Base-by-base conservation (phyloP, 371 early-diverging fungal species). In the Smittium mucronatum region DNA sequence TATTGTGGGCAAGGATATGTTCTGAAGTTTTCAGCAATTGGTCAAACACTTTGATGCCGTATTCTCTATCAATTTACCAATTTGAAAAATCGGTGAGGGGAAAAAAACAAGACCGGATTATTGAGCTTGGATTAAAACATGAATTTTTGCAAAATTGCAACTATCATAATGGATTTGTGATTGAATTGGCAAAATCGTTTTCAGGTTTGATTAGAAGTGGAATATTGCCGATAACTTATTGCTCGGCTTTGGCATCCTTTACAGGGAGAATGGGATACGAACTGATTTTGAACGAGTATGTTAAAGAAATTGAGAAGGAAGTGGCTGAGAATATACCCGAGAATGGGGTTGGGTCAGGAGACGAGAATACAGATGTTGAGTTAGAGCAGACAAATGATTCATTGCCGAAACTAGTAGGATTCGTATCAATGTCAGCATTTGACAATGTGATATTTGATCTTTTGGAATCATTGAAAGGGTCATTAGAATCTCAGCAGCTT, bases 341-440 rank as follows among this genome's bases (percentile, higher is more conserved):
- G 16, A 15, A 65, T 35, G 34, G 35, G 11, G 25, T 2, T 21
- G 65, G 34, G 11, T 35, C 21, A 8, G 33, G 17, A 11, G 30
- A 65, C 32, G 34, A 2, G 25, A 2, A 30, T 34, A n/a, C 2
- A 25, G 33, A 17, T 32, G 35, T 11, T 35, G 21, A 32, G 35
- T 2, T 32, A 26, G 5, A 2, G 8, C 2, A 21, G 21, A 29
- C 8, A 8, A 32, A 63, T 32, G 5, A 8, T 63, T 15, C 64
- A 34, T 8, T 11, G 16, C 16, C 5, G 26, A 61, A 61, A 33
- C 26, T 33, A 30, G 69, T 70, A 5, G 78, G 78, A 0, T 76
- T 76, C 67, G 78, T 76, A 0, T 69, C 76, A 31, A 72, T 78
- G 0, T 78, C 78, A 31, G 73, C 75, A 0, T 75, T 75, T 33